A percentile compares a stretch with the other conserved stretches of the same genome.
phyloP scores from a whole-genome alignment of 441 rosid genomes.

The Pelargonium fulgidum region DNA sequence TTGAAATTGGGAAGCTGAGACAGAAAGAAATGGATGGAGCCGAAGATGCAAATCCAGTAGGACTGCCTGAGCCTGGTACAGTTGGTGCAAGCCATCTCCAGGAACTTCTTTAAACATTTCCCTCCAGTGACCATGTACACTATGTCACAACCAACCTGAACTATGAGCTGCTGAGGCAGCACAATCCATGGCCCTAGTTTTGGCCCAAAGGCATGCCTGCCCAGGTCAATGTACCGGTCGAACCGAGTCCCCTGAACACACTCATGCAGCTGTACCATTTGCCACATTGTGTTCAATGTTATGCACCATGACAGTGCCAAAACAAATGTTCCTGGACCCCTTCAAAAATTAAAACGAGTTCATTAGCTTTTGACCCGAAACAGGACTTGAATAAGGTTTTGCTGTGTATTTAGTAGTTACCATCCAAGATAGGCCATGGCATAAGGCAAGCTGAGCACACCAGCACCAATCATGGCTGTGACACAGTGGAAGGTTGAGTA shows the following conservation, averaged over 20 bases:
- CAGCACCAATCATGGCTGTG: slow-evolving; percentile 98
- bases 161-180: slow-evolving; percentile 85
- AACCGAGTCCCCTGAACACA: slow-evolving; percentile 84
- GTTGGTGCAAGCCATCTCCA: slow-evolving; percentile 63
- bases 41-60: slow-evolving; percentile 84
- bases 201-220: slow-evolving; percentile 69
- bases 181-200: slow-evolving; percentile 85
- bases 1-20: slow-evolving; percentile 91
- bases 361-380: background rate
- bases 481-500: slow-evolving; percentile 83
- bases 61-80: slow-evolving; percentile 68
- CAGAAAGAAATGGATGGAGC: slow-evolving; percentile 77
- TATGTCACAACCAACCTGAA: slow-evolving; percentile 79
- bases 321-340: slow-evolving; percentile 81
- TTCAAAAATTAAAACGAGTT: slow-evolving; percentile 18
- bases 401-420: slow-evolving; percentile 26
- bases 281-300: slow-evolving; percentile 89
- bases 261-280: slow-evolving; percentile 85
- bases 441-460: slow-evolving; percentile 88
- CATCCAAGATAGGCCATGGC: slow-evolving; percentile 97
- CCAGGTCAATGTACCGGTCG: slow-evolving; percentile 79
- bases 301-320: slow-evolving; percentile 68
- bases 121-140: slow-evolving; percentile 97
- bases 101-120: slow-evolving; percentile 73
- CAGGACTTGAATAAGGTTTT: background rate